These are phyloP conservation scores for Pleurotus cornucopiae DNA, from an alignment of 768 basidiomycete species.

Conservation along the genomic window DNA sequence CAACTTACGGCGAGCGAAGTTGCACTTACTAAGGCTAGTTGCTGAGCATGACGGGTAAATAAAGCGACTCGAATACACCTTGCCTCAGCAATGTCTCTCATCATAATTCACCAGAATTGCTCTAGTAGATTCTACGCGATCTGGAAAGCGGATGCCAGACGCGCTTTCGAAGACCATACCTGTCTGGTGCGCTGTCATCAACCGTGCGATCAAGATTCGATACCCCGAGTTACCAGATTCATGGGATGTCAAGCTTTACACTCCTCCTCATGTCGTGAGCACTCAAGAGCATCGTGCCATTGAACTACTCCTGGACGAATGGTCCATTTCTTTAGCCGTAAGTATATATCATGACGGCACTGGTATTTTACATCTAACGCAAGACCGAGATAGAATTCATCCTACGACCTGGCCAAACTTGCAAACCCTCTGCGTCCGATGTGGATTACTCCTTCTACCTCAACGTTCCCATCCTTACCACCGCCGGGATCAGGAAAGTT, in stretches of 20 bases:
- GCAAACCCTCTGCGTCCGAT: constrained; percentile 71
- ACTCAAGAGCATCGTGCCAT: constrained; percentile 81
- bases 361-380: background rate
- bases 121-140: constrained; percentile 87
- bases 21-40: constrained; percentile 67
- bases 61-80: background rate
- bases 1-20: constrained; percentile 78
- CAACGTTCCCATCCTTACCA: constrained; percentile 36
- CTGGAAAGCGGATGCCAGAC: constrained; percentile 93
- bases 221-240: constrained; percentile 20
- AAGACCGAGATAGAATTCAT: constrained; percentile 49
- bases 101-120: constrained; percentile 50
- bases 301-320: constrained; percentile 53
- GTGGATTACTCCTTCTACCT: constrained; percentile 80
- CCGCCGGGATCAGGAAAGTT: constrained; percentile 28
- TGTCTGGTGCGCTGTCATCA: constrained; percentile 91
- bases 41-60: constrained; percentile 56
- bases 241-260: constrained; percentile 65
- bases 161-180: constrained; percentile 92
- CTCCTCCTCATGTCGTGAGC: constrained; percentile 65
- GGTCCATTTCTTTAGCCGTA: constrained; percentile 70
- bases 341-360: constrained; percentile 12
- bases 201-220: constrained; percentile 48
- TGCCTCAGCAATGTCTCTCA: background rate
- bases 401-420: constrained; percentile 62